Evolutionary conservation across 768 basidiomycete species (phyloP).

Genomic region (Psilocybe cubensis): DNA sequence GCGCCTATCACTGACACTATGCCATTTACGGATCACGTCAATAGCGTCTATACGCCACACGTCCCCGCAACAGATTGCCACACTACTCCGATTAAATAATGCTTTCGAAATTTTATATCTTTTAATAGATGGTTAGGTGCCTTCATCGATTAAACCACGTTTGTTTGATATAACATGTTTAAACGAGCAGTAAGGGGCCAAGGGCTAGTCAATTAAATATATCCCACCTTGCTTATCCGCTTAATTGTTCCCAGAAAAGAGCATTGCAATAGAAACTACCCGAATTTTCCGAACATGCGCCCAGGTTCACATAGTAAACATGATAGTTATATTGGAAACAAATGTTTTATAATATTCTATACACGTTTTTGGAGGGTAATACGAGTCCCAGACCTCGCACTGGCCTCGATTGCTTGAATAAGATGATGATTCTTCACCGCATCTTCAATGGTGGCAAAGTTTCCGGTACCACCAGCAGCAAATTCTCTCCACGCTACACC

Average conservation of each 20-base stretch:
- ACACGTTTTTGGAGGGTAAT: not conserved
- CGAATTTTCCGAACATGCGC: not conserved
- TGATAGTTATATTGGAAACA: not conserved
- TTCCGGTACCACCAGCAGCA: slow-evolving; percentile 8
- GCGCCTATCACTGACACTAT: too few species aligned
- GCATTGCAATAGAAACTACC: not conserved
- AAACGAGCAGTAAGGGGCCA: too few species aligned
- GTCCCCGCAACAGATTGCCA: too few species aligned
- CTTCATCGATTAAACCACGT: too few species aligned
- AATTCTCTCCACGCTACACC: slow-evolving; percentile 13
- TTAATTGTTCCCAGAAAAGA: not conserved
- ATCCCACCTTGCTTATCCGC: not conserved
- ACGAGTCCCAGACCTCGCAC: not conserved
- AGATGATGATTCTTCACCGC: slow-evolving; percentile 8
- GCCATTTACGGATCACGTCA: too few species aligned
- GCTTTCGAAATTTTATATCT: too few species aligned
- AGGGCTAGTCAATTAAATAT: not conserved
- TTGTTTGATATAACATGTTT: not conserved
- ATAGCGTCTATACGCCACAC: too few species aligned
- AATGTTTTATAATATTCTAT: too few species aligned
- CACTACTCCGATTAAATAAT: too few species aligned
- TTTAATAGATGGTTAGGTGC: too few species aligned
- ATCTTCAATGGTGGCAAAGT: slow-evolving; percentile 23
- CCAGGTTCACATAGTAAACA: not conserved
- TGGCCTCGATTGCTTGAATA: not conserved